Conservation (phyloP, 805 yeast species). For the Kodamaea leandrae region DNA sequence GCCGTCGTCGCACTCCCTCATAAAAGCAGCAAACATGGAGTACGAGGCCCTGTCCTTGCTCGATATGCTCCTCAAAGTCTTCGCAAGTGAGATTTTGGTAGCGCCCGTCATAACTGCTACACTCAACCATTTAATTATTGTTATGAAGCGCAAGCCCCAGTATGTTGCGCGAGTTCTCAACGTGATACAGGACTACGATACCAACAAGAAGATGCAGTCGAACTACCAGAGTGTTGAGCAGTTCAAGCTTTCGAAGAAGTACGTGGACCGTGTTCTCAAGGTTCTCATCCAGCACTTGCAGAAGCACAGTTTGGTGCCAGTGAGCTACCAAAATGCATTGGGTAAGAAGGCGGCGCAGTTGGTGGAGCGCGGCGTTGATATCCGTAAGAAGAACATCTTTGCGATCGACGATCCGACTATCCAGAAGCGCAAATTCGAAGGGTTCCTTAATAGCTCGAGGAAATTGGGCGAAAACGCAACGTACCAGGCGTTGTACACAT, state of each 20-base stretch:
- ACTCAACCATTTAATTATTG: constrained; percentile 57
- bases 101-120: constrained; percentile 63
- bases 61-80: constrained; percentile 57
- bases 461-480: constrained; percentile 24
- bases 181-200: constrained; percentile 59
- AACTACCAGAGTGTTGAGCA: constrained; percentile 42
- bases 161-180: constrained; percentile 55
- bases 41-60: constrained; percentile 67
- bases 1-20: constrained; percentile 60
- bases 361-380: constrained; percentile 38
- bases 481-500: constrained; percentile 64
- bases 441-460: constrained; percentile 34
- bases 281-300: constrained; percentile 39
- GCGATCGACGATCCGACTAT: constrained; percentile 30
- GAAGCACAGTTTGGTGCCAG: constrained; percentile 35
- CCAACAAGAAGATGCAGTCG: constrained; percentile 54
- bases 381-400: constrained; percentile 39
- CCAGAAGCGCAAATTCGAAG: constrained; percentile 41
- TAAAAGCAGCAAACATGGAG: constrained; percentile 54
- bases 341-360: constrained; percentile 29
- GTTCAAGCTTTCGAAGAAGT: constrained; percentile 57
- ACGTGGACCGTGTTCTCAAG: constrained; percentile 59
- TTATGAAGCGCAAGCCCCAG: constrained; percentile 67
- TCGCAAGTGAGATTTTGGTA: constrained; percentile 55
- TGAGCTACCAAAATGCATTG: constrained; percentile 27